Conservation (phyloP, 2,329 filamentous ascomycete genomes). For the Clarireedia sp. region DNA sequence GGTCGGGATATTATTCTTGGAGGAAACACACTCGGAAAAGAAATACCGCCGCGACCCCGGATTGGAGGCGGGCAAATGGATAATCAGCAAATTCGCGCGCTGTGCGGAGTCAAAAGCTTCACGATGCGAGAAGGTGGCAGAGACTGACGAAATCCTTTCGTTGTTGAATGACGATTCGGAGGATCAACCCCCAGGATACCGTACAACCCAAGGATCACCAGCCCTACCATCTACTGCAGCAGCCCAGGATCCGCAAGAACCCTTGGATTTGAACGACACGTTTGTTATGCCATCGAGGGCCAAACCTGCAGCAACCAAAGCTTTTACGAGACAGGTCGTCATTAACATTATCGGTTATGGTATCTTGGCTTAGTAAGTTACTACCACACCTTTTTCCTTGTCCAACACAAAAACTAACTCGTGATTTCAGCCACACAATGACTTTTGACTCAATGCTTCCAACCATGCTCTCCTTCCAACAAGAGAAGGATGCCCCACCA, state of each 20-base stretch:
- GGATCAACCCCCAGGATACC: conserved; percentile 61
- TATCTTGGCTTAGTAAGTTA: conserved; percentile 84
- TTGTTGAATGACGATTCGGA: conserved; percentile 47
- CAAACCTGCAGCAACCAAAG: conserved; percentile 41
- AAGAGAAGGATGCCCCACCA: conserved; percentile 24
- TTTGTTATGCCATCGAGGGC: conserved; percentile 23
- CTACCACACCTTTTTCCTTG: conserved; percentile 6
- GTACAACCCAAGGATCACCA: conserved; percentile 50
- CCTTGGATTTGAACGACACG: conserved; percentile 28
- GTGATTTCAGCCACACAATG: conserved; percentile 72
- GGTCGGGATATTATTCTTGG: conserved; percentile 77
- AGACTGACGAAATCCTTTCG: conserved; percentile 40
- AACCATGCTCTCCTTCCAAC: conserved; percentile 57
- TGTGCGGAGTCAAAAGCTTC: conserved; percentile 27
- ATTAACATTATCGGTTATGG: conserved; percentile 86
- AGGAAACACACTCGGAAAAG: conserved; percentile 85
- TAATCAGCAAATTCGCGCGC: conserved; percentile 39
- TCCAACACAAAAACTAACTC: conserved; percentile 16
- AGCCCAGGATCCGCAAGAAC: conserved; percentile 31
- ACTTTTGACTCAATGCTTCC: conserved; percentile 92
- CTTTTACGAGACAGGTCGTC: conserved; percentile 78
- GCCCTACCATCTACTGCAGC: conserved; percentile 34
- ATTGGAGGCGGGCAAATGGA: conserved; percentile 65
- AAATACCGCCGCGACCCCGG: conserved; percentile 70
- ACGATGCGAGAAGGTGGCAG: conserved; percentile 32